Conservation (phyloP, 495 filamentous ascomycete species). For the Penicillium ochrochloron region DNA sequence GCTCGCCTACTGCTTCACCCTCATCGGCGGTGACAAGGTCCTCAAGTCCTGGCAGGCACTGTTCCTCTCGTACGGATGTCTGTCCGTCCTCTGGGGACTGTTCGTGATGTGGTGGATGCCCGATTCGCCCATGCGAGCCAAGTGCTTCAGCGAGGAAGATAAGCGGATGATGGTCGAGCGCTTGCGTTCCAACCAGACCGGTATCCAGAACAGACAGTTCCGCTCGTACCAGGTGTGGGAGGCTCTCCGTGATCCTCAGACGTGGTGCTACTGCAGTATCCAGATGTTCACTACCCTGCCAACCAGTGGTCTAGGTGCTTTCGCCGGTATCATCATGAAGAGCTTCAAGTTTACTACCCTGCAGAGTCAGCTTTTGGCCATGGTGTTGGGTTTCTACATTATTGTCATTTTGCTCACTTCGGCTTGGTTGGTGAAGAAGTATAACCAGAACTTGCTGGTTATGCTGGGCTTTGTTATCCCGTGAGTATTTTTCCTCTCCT, state of each 20-base stretch:
- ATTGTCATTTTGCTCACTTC: constrained; percentile 61
- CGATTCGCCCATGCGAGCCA: constrained; percentile 55
- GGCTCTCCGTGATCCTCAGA: constrained; percentile 47
- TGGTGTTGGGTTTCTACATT: constrained; percentile 74
- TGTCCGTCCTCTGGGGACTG: constrained; percentile 56
- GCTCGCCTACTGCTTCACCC: constrained; percentile 61
- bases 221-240: constrained; percentile 52
- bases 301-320: constrained; percentile 68
- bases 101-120: constrained; percentile 54
- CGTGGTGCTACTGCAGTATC: constrained; percentile 55
- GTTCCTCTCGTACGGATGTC: constrained; percentile 61
- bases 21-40: constrained; percentile 46
- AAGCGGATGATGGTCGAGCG: constrained; percentile 56
- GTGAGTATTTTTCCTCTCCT: no score
- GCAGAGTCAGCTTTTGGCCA: constrained; percentile 57
- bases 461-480: constrained; percentile 69
- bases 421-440: constrained; percentile 67
- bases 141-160: constrained; percentile 53
- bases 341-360: constrained; percentile 49
- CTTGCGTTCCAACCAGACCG: constrained; percentile 55
- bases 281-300: constrained; percentile 70
- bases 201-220: constrained; percentile 58
- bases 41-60: constrained; percentile 62
- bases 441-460: constrained; percentile 63
- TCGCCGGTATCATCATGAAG: constrained; percentile 64